Evolutionary conservation across 768 basidiomycete species (phyloP), one percentile per base, ranked within the genome.

Genomic region (Suillus decipiens): DNA sequence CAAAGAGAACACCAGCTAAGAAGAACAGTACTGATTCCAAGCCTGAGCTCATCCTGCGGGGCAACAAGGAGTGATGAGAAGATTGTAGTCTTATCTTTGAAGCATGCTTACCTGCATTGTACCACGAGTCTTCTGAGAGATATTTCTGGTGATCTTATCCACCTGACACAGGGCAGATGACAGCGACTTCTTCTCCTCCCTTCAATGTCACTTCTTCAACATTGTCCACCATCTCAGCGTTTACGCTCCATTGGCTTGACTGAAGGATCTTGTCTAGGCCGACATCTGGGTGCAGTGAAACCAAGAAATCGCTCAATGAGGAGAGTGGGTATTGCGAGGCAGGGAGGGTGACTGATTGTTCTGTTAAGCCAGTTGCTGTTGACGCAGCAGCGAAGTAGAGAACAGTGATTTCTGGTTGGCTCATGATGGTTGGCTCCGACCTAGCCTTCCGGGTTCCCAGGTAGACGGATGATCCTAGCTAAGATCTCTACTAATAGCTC

Each of bases 111-210:
- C 63, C 39, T 37, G 41, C 33, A 60, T n/a, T 15, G 39, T n/a
- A 53, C 39, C 37, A 57, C 24, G 39, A 28, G 37, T 19, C 55
- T 41, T 57, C 39, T 53, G 22, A 36, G 28, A 22, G 59, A 33
- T 61, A 61, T 61, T 62, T 61, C 31, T 36, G 60, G 60, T 19
- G 54, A 54, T 14, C 37, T 72, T 73, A 92, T 37, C 92, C 92
- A 5, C 93, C 92, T 59, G 89, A 91, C 0, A 93, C 91, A 10
- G 90, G 92, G 67, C 89, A 89, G 48, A 94, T 93, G 31, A 93
- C 81, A 15, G 87, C 90, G 9, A 93, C 84, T 68, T 90, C 88
- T 72, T 93, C 90, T 24, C 90, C 91, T 12, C 89, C 89, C 51
- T 74, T 80, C 53, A 94, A 73, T 14, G 77, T 62, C 22, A 84